phyloP scores from a whole-genome alignment of 345 rosid genomes.

The Draba incana region DNA sequence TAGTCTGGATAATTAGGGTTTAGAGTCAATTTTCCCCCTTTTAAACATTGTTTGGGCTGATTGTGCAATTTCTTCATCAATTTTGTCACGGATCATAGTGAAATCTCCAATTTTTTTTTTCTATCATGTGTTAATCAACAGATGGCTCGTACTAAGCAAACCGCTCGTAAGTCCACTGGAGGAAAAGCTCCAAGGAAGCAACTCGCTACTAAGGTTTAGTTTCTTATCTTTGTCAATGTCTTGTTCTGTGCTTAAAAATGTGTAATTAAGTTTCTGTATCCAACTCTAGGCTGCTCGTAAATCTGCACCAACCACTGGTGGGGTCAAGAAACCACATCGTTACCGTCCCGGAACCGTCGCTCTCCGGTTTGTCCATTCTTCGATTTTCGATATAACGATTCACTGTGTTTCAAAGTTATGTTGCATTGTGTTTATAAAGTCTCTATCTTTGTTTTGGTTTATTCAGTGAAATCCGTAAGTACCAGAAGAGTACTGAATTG shows the following conservation, averaged over 20 bases:
- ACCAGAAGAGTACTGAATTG: slow-evolving; percentile 92
- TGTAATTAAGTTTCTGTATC: slow-evolving; percentile 17
- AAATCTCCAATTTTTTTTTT: not conserved
- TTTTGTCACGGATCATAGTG: not conserved
- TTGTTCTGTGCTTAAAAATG: too few relatives aligned
- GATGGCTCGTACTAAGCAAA: slow-evolving; percentile 95
- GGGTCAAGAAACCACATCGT: slow-evolving; percentile 93
- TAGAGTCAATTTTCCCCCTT: not conserved
- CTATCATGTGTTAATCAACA: not conserved
- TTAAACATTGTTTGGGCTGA: not conserved
- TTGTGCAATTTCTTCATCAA: not conserved
- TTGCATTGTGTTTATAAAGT: not conserved
- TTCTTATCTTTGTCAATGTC: not conserved
- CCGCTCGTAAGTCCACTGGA: slow-evolving; percentile 90
- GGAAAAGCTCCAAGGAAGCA: slow-evolving; percentile 96
- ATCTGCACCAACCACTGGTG: slow-evolving; percentile 97
- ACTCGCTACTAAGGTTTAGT: slow-evolving; percentile 73
- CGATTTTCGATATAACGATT: too few relatives aligned
- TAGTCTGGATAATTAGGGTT: slow-evolving; percentile 4
- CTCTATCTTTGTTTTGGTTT: not conserved
- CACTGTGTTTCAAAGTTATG: not conserved
- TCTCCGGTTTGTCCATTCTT: slow-evolving; percentile 59
- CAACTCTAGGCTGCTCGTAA: slow-evolving; percentile 78
- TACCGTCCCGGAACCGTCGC: slow-evolving; percentile 97
- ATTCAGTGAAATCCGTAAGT: slow-evolving; percentile 81